Percentiles rank a stretch among this genome's conserved stretches.
Evolutionary conservation across 2,329 filamentous ascomycete genomes (phyloP).

Genomic region (Fusarium liriodendri): DNA sequence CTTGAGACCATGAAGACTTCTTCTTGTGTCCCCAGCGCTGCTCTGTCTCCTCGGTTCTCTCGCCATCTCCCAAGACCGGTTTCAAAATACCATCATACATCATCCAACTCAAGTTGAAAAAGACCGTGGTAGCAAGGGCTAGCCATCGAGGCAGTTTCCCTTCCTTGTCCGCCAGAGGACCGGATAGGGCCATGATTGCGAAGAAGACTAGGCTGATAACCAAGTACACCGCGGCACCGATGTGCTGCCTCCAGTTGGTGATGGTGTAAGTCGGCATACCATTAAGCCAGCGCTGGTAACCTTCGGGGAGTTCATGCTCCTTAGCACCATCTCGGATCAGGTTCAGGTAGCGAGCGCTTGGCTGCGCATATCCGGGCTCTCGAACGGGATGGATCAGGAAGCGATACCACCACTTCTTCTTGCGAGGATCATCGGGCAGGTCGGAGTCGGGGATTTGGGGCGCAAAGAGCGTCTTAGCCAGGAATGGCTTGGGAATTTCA

Average conservation of each 20-base stretch:
- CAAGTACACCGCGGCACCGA: conserved; percentile 74
- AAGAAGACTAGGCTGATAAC: conserved; percentile 65
- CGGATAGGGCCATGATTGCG: conserved; percentile 56
- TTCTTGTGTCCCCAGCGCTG: conserved; percentile 12
- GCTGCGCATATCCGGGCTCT: conserved; percentile 79
- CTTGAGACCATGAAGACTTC: conserved; percentile 13
- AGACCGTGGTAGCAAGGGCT: conserved; percentile 57
- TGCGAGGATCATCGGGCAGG: conserved; percentile 47
- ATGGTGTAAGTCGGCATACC: conserved; percentile 76
- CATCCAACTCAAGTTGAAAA: conserved; percentile 64
- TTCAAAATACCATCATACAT: conserved; percentile 62
- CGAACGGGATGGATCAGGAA: conserved; percentile 62
- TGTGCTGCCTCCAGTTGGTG: conserved; percentile 73
- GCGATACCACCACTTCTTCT: conserved; percentile 58
- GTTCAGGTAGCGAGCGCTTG: conserved; percentile 85
- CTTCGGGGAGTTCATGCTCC: conserved; percentile 82
- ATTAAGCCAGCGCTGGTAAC: conserved; percentile 81
- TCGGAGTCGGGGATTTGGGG: conserved; percentile 60
- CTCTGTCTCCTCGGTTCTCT: conserved; percentile 64
- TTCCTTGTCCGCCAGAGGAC: conserved; percentile 70
- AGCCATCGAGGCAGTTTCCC: conserved; percentile 79
- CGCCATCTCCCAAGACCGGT: conserved; percentile 84
- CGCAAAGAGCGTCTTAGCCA: conserved; percentile 86
- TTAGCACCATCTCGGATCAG: conserved; percentile 81
- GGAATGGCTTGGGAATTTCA: conserved; percentile 71